Evolutionary conservation across 345 rosid genomes (phyloP).

Genomic region (Kernera saxatilis): DNA sequence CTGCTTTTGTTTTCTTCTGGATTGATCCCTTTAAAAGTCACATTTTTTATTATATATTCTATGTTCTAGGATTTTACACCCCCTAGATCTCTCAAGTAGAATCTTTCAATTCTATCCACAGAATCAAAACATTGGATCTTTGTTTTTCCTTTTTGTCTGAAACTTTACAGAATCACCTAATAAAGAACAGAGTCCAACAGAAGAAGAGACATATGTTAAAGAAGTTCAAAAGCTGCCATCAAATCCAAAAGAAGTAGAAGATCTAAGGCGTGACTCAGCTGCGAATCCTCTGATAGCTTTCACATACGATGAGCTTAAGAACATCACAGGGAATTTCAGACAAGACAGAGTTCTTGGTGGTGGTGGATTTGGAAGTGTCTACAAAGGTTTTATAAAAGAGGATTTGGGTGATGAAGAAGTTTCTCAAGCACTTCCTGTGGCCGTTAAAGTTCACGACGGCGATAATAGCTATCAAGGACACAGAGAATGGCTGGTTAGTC

Average conservation of each 20-base stretch:
- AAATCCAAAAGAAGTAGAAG: slow-evolving; percentile 93
- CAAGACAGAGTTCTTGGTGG: slow-evolving; percentile 93
- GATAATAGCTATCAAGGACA: slow-evolving; percentile 92
- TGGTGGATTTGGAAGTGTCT: slow-evolving; percentile 94
- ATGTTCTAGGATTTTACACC: not conserved
- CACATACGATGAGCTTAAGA: slow-evolving; percentile 66
- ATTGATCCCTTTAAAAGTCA: slow-evolving; percentile 1
- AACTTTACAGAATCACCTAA: slow-evolving; percentile 56
- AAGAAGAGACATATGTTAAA: slow-evolving; percentile 23
- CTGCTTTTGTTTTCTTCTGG: slow-evolving; percentile 21
- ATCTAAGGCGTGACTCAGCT: slow-evolving; percentile 69
- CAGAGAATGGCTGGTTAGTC: slow-evolving; percentile 93
- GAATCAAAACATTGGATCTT: not conserved
- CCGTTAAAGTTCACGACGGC: slow-evolving; percentile 96
- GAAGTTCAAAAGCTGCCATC: slow-evolving; percentile 70
- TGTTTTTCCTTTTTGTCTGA: not conserved
- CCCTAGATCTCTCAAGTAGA: not conserved
- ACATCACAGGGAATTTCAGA: slow-evolving; percentile 76
- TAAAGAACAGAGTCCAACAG: slow-evolving; percentile 44
- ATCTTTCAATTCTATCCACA: not conserved
- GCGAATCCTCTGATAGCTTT: slow-evolving; percentile 84
- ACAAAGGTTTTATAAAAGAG: slow-evolving; percentile 70
- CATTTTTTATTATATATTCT: not conserved
- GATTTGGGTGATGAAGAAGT: slow-evolving; percentile 51
- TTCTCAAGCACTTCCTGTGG: slow-evolving; percentile 65